Base-by-base conservation (phyloP, 2,329 filamentous ascomycete genomes). In the Periconia digitata region DNA sequence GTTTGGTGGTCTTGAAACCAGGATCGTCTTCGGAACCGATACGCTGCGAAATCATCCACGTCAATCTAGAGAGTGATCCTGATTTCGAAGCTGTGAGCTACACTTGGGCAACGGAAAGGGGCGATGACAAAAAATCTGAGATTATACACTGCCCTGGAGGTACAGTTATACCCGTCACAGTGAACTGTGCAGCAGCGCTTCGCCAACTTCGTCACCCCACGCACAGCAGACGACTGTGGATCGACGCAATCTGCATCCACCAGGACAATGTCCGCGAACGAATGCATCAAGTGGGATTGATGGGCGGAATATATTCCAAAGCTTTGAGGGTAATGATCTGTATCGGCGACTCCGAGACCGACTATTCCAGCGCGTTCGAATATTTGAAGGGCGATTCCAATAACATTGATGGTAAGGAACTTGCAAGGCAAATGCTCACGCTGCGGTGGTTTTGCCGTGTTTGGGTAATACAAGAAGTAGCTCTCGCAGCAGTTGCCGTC, bases 21-120 rank as follows among this genome's bases (percentile, higher is more conserved):
- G 54, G 57, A 36, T 2, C 40, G n/a, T 8, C 3, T 7, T 18
- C 32, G 1, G 47, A 54, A 6, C 23, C 41, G 3, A 17, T 62
- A 29, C 4, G 8, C 4, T 58, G 54, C 29, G 46, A 58, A 3
- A 50, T 62, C n/a, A n/a, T 44, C 3, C 48, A 47, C 13, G 51
- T 51, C 12, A 54, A 59, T 24, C 43, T 62, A 1, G 20, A 43
- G 1, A 55, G 61, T 16, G 32, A 49, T 1, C 61, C 53, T 8
- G 29, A 17, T 8, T 64, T 55, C 17, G 56, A 58, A 47, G 58
- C 61, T 5, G 22, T 61, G 1, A 61, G 58, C 1, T 62, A 64
- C 20, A 61, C 55, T 1, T 64, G 59, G 58, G 56, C 48, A 1
- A 46, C 45, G 8, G 17, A 32, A 3, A 12, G 32, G 1, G 51